phyloP scores from a whole-genome alignment of 345 rosid species.

The Populus nigra region DNA sequence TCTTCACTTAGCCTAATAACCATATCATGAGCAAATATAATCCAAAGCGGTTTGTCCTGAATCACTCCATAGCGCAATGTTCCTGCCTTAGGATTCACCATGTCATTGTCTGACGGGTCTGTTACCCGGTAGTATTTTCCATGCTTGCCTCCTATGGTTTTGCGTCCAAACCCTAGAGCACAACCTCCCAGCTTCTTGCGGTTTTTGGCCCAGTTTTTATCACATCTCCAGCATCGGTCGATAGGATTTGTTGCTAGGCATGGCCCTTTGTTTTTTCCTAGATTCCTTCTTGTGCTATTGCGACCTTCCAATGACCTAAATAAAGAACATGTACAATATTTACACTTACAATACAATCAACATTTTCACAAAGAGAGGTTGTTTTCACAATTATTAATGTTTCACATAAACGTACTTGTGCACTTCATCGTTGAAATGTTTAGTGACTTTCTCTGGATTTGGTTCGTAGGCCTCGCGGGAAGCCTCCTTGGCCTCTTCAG shows the following conservation, averaged over 20 bases:
- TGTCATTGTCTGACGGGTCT: conserved; percentile 14
- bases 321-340: not conserved
- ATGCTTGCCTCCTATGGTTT: conserved; percentile 17
- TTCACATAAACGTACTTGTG: conserved; percentile 15
- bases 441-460: conserved; percentile 27
- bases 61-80: conserved; percentile 29
- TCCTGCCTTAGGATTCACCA: conserved; percentile 28
- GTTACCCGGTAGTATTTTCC: conserved; percentile 24
- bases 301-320: not conserved
- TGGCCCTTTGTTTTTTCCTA: conserved; percentile 3
- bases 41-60: conserved; percentile 28
- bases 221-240: conserved; percentile 50
- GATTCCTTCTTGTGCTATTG: conserved; percentile 34
- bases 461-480: conserved; percentile 32
- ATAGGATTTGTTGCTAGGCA: conserved; percentile 45
- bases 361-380: not conserved
- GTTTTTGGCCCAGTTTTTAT: conserved; percentile 31
- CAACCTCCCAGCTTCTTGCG: conserved; percentile 31
- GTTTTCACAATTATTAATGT: too few relatives aligned
- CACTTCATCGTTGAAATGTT: conserved; percentile 24
- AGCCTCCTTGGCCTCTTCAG: conserved; percentile 23
- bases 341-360: too few relatives aligned
- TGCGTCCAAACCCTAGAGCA: conserved; percentile 26
- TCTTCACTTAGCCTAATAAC: conserved; percentile 21
- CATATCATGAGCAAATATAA: conserved; percentile 25